Evolutionary conservation across 805 yeast genomes (phyloP).

Genomic region (Saccharomycopsis fibuligera): DNA sequence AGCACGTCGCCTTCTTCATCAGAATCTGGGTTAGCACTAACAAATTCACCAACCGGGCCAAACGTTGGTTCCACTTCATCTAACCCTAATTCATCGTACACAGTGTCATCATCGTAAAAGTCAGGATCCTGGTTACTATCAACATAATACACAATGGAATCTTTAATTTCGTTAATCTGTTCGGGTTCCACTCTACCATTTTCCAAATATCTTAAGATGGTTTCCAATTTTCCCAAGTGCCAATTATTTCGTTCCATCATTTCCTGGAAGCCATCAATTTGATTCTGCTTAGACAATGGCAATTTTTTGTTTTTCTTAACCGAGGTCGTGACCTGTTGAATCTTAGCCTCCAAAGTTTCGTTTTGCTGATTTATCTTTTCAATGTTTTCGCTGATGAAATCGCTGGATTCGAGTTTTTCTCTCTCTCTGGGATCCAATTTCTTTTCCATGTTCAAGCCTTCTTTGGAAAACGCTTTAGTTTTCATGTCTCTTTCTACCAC

Average conservation of each 20-base stretch:
- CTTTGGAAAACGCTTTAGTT: conserved; percentile 90
- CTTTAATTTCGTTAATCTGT: conserved; percentile 71
- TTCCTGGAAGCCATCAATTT: conserved; percentile 46
- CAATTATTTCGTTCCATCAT: conserved; percentile 63
- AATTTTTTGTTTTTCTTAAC: conserved; percentile 53
- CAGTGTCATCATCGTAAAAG: conserved; percentile 87
- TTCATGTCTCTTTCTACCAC: conserved; percentile 90
- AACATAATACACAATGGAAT: conserved; percentile 87
- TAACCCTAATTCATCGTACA: conserved; percentile 80
- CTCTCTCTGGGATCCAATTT: conserved; percentile 68
- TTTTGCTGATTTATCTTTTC: conserved; percentile 40
- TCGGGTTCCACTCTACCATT: conserved; percentile 78
- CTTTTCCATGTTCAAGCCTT: conserved; percentile 73
- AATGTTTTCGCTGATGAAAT: conserved; percentile 19
- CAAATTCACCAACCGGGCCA: conserved; percentile 21
- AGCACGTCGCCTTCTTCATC: conserved; percentile 2
- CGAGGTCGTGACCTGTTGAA: conserved; percentile 46
- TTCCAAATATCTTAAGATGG: conserved; percentile 67
- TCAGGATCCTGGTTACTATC: conserved; percentile 92
- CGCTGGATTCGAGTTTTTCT: conserved; percentile 37
- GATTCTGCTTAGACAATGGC: conserved; percentile 47
- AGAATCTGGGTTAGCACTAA: conserved; percentile 8
- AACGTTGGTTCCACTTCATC: conserved; percentile 34
- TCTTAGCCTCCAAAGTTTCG: conserved; percentile 71
- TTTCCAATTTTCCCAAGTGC: conserved; percentile 76